Conservation (phyloP, 1,139 yeast species). For the Debaryomyces fabryi region DNA sequence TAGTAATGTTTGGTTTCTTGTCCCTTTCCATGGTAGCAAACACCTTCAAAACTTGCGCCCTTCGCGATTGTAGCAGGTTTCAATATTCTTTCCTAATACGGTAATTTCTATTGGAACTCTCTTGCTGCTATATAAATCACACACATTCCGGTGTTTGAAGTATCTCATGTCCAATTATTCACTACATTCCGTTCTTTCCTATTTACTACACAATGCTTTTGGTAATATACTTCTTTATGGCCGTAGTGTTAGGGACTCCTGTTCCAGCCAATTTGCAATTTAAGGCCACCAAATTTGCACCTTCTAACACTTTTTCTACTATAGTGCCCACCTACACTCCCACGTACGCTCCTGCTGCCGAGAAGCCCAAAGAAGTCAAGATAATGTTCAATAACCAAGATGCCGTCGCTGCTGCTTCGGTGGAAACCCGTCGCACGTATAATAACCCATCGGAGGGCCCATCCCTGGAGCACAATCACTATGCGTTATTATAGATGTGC, state of each 20-base stretch:
- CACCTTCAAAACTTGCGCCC: not conserved
- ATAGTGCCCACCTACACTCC: conserved; percentile 25
- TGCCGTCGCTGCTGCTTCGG: conserved; percentile 9
- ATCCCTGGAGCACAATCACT: not conserved
- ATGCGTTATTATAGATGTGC: not conserved
- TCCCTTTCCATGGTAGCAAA: not conserved
- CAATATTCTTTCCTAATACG: not conserved
- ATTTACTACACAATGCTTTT: not conserved
- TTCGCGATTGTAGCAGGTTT: not conserved
- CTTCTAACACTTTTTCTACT: conserved; percentile 20
- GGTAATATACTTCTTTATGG: not conserved
- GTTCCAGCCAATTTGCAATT: conserved; percentile 29
- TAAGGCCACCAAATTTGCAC: conserved; percentile 17
- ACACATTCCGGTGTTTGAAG: conserved; percentile 1
- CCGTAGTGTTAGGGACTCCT: conserved; percentile 22
- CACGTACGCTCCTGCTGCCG: conserved; percentile 18
- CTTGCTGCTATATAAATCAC: not conserved
- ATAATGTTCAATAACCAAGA: conserved; percentile 20
- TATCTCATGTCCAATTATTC: not conserved
- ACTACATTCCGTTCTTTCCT: not conserved
- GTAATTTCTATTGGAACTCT: not conserved
- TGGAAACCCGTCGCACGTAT: not conserved
- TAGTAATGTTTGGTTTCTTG: not conserved
- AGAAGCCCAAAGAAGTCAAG: conserved; percentile 7
- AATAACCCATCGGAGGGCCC: not conserved